Evolutionary conservation across 2,329 filamentous ascomycete species (phyloP).

Genomic region (Gaeumannomyces tritici): DNA sequence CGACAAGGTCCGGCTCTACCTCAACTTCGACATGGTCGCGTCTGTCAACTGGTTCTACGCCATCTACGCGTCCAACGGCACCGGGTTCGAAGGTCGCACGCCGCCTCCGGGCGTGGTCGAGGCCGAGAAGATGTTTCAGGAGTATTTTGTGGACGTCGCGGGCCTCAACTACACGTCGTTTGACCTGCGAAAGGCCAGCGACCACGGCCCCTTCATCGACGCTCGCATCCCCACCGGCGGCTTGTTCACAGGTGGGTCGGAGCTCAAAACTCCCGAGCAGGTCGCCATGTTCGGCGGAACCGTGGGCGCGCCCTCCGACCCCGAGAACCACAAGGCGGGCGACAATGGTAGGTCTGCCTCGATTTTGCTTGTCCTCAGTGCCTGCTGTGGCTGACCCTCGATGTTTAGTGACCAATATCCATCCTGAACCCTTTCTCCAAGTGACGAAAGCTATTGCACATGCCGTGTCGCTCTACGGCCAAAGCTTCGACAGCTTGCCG

Average conservation of each 20-base stretch:
- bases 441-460: constrained; percentile 47
- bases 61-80: constrained; percentile 52
- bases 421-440: constrained; percentile 40
- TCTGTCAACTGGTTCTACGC: constrained; percentile 39
- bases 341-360: constrained; percentile 20
- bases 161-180: constrained; percentile 37
- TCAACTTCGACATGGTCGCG: constrained; percentile 48
- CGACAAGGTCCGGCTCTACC: constrained; percentile 40
- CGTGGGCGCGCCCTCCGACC: constrained; percentile 37
- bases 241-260: constrained; percentile 50
- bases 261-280: constrained; percentile 41
- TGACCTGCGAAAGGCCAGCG: constrained; percentile 54
- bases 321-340: constrained; percentile 34
- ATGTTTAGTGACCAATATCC: constrained; percentile 41
- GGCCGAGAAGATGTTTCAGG: constrained; percentile 40
- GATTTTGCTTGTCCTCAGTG: too few species aligned
- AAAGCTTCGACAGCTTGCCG: constrained; percentile 23
- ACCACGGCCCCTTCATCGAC: constrained; percentile 59
- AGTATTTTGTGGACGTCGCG: constrained; percentile 26
- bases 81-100: constrained; percentile 45
- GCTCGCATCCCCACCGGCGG: constrained; percentile 57
- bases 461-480: constrained; percentile 39
- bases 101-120: constrained; percentile 48
- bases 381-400: too few species aligned
- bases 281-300: constrained; percentile 51